phyloP scores from a whole-genome alignment of 2,329 filamentous ascomycete species.

The Paecilomyces formosus region DNA sequence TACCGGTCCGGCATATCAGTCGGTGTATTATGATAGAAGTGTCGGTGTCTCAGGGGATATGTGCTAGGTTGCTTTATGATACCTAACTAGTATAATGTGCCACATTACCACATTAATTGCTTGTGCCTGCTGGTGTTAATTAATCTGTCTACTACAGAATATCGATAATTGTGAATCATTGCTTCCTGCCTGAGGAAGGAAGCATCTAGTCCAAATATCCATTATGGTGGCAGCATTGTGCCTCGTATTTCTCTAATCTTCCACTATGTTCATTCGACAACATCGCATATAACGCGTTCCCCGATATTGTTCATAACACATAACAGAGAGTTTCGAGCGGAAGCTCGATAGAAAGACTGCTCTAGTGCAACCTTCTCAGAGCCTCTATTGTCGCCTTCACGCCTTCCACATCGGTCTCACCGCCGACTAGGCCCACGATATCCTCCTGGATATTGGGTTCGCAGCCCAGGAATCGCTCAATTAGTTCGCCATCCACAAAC shows the following conservation, averaged over 20 bases:
- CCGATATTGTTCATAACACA: not conserved
- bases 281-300: not conserved
- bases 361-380: slow-evolving; percentile 44
- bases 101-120: not conserved
- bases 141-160: not conserved
- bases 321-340: not conserved
- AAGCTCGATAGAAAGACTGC: not conserved
- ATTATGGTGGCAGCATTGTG: not conserved
- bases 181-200: not conserved
- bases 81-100: not conserved
- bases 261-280: not conserved
- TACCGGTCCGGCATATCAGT: not conserved
- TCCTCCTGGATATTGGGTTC: slow-evolving; percentile 50
- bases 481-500: slow-evolving; percentile 86
- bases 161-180: not conserved
- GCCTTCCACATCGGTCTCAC: slow-evolving; percentile 50
- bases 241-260: not conserved
- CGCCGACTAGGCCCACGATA: slow-evolving; percentile 44
- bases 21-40: not conserved
- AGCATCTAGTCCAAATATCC: not conserved
- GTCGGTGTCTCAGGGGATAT: not conserved
- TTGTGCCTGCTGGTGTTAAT: not conserved
- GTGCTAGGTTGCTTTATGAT: not conserved
- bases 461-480: slow-evolving; percentile 76
- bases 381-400: slow-evolving; percentile 55